Conservation (phyloP, 1,284 basidiomycete species). For the Austropuccinia psidii region DNA sequence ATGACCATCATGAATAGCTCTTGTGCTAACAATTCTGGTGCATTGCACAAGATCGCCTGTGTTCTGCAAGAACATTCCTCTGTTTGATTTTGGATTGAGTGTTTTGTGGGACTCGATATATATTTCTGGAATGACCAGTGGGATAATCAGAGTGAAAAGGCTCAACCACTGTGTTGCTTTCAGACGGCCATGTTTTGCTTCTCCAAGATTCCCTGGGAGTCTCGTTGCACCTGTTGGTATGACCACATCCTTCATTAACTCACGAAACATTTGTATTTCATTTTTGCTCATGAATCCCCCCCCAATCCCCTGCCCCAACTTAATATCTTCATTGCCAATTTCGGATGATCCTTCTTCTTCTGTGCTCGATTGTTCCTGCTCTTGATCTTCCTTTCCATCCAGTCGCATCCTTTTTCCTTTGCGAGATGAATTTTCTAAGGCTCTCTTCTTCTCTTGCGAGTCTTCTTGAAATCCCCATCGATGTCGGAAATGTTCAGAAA, state of each 20-base stretch:
- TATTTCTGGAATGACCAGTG: neutral
- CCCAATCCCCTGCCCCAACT: neutral
- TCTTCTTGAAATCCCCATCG: too few relatives aligned
- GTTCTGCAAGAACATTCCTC: neutral
- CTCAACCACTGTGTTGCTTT: conserved; percentile 3
- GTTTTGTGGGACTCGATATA: neutral
- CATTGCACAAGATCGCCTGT: neutral
- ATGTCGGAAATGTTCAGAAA: too few relatives aligned
- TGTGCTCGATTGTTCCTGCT: neutral
- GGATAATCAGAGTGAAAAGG: conserved; percentile 12
- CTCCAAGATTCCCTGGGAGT: conserved; percentile 1
- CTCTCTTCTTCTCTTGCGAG: too few relatives aligned
- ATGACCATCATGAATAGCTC: neutral
- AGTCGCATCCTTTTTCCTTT: too few relatives aligned
- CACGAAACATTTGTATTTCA: neutral
- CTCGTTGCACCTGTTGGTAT: neutral
- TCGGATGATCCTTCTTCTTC: neutral
- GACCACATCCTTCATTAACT: neutral
- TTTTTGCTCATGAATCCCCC: neutral
- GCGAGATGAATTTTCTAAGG: too few relatives aligned
- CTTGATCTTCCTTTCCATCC: neutral
- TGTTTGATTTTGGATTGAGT: neutral
- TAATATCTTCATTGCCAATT: too few relatives aligned
- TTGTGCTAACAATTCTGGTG: neutral
- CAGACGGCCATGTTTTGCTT: neutral